Evolutionary conservation across 2,329 filamentous ascomycete species (phyloP).

Genomic region (Aspergillus flavus): DNA sequence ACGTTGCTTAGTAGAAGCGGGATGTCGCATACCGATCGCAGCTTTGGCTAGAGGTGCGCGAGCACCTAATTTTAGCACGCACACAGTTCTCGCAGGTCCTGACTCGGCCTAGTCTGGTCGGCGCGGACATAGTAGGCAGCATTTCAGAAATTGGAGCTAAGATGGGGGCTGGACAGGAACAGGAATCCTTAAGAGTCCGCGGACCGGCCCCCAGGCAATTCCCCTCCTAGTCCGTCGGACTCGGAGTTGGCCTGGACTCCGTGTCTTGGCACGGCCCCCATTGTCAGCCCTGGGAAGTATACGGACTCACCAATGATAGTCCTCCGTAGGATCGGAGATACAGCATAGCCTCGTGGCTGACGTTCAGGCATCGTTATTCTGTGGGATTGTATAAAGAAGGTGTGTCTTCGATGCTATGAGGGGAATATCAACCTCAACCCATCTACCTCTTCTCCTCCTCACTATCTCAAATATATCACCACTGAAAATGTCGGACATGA

Average conservation of each 20-base stretch:
- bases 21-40: slow-evolving; percentile 2
- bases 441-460: not conserved
- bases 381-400: not conserved
- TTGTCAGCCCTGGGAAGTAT: not conserved
- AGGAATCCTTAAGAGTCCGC: not conserved
- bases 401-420: not conserved
- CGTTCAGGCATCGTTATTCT: not conserved
- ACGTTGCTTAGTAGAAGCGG: not conserved
- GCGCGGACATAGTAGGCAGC: not conserved
- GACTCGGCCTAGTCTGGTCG: slow-evolving; percentile 1
- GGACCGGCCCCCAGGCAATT: not conserved
- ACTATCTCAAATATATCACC: not conserved
- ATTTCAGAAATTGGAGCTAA: not conserved
- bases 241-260: not conserved
- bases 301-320: not conserved
- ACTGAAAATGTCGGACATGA: not conserved
- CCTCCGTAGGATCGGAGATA: not conserved
- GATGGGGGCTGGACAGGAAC: not conserved
- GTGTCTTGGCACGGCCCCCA: not conserved
- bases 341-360: slow-evolving; percentile 3
- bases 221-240: not conserved
- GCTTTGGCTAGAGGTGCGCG: slow-evolving; percentile 9
- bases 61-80: slow-evolving; percentile 24
- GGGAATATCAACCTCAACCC: not conserved
- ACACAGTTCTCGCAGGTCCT: slow-evolving; percentile 25